Evolutionary conservation across 2,329 filamentous ascomycete genomes (phyloP).

Genomic region (Botrytis fragariae): DNA sequence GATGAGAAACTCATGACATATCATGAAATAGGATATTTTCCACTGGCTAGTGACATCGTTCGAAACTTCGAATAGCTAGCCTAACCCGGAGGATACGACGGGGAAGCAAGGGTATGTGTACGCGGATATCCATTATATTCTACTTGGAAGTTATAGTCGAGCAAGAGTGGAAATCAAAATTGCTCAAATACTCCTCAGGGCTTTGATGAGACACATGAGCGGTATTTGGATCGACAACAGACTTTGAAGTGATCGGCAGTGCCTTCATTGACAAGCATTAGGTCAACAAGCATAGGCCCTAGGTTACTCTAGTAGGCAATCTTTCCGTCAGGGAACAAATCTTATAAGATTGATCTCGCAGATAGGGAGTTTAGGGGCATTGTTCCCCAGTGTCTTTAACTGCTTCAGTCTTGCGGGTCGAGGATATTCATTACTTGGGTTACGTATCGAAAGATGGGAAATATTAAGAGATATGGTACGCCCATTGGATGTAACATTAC

Average conservation of each 20-base stretch:
- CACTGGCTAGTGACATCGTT: not conserved
- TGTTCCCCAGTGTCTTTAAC: not conserved
- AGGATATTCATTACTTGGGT: not conserved
- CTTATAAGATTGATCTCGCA: not conserved
- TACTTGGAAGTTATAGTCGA: not conserved
- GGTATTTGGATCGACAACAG: not conserved
- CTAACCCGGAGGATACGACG: not conserved
- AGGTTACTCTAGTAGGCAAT: not conserved
- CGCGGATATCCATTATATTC: not conserved
- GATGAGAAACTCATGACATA: not conserved
- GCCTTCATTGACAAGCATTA: not conserved
- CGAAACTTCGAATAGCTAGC: not conserved
- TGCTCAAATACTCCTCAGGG: not conserved
- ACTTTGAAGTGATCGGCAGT: not conserved
- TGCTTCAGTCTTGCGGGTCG: not conserved
- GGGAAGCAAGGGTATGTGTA: not conserved
- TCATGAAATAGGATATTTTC: not conserved
- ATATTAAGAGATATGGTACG: not conserved
- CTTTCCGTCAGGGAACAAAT: not conserved
- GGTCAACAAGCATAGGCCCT: not conserved
- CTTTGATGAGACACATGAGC: not conserved
- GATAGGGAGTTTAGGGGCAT: not conserved
- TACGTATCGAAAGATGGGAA: not conserved
- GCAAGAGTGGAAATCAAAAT: not conserved
- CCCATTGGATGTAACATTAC: not conserved